Conservation (phyloP, 2,329 filamentous ascomycete genomes). For the Penicillium sp. region DNA sequence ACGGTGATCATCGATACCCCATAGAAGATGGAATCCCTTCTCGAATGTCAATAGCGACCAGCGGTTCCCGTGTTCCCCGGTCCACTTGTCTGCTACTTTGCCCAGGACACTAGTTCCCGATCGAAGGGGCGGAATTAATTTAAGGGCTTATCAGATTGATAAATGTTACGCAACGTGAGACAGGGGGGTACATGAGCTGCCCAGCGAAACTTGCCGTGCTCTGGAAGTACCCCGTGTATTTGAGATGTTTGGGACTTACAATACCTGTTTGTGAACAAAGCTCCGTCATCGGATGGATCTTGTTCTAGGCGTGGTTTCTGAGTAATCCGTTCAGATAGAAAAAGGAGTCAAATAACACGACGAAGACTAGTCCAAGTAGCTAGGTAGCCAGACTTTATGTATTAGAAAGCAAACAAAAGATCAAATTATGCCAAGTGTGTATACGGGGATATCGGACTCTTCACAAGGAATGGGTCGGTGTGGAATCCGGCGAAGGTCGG, state of each 20-base stretch:
- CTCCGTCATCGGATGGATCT: constrained; percentile 22
- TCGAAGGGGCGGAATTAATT: neutral
- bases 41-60: constrained; percentile 5
- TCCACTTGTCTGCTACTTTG: constrained; percentile 3
- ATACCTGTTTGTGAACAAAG: constrained; percentile 8
- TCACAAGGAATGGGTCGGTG: constrained; percentile 6
- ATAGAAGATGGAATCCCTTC: constrained; percentile 1
- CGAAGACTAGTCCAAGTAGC: neutral
- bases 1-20: neutral
- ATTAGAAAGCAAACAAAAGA: neutral
- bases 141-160: constrained; percentile 22
- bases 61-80: neutral
- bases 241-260: neutral
- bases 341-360: neutral
- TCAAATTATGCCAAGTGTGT: neutral
- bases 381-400: neutral
- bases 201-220: neutral
- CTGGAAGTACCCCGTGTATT: neutral
- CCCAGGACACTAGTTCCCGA: constrained; percentile 11
- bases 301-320: constrained; percentile 2
- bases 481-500: constrained; percentile 20
- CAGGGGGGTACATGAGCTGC: neutral
- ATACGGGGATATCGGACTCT: neutral
- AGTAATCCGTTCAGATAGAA: constrained; percentile 2
- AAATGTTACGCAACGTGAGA: constrained; percentile 2